phyloP scores from a whole-genome alignment of 2,329 filamentous ascomycete species.

The Talaromyces sp. region DNA sequence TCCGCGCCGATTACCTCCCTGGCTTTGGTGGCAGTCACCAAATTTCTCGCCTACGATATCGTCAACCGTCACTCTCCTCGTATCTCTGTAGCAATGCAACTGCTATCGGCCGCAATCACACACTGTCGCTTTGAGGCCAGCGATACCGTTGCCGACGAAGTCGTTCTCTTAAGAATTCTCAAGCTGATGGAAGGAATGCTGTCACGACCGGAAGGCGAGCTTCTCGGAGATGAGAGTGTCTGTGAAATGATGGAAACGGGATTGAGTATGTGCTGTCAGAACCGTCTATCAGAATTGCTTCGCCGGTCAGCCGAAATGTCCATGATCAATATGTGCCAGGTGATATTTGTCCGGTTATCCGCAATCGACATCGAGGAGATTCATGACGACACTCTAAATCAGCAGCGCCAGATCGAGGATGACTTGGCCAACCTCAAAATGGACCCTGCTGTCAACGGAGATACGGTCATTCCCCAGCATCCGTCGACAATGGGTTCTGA shows the following conservation, averaged over 20 bases:
- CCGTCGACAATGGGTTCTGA: constrained; percentile 40
- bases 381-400: constrained; percentile 63
- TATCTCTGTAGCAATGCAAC: constrained; percentile 87
- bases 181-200: constrained; percentile 99
- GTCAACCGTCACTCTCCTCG: constrained; percentile 80
- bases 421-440: constrained; percentile 78
- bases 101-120: constrained; percentile 88
- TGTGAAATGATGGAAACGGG: constrained; percentile 99
- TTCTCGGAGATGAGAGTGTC: constrained; percentile 95
- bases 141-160: constrained; percentile 90
- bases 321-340: constrained; percentile 99
- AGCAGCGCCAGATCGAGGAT: constrained; percentile 52
- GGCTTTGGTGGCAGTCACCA: constrained; percentile 87
- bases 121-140: constrained; percentile 97
- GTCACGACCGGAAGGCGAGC: constrained; percentile 83
- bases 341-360: constrained; percentile 92
- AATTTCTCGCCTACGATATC: constrained; percentile 94
- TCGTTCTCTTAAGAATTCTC: constrained; percentile 88
- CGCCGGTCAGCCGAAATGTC: constrained; percentile 89
- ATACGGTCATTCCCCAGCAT: constrained; percentile 56
- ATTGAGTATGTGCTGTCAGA: constrained; percentile 93
- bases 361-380: constrained; percentile 71
- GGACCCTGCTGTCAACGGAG: constrained; percentile 69
- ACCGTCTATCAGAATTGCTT: constrained; percentile 83
- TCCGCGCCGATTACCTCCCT: constrained; percentile 95